These are phyloP conservation scores for Kokia cookei DNA, from an alignment of 441 rosid genomes.

Conservation along the genomic window DNA sequence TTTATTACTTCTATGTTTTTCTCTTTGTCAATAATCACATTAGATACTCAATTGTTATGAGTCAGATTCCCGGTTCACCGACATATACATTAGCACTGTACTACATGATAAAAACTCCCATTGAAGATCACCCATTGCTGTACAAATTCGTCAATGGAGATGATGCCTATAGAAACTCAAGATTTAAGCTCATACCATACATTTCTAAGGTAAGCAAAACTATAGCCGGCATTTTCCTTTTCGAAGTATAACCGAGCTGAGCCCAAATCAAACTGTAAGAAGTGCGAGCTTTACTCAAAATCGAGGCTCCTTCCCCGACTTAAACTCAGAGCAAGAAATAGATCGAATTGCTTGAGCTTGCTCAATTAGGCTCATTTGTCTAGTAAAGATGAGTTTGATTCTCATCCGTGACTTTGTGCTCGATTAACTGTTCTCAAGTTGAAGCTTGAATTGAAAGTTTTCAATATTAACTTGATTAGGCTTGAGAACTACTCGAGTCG, in stretches of 20 bases:
- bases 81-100: slow-evolving; percentile 62
- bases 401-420: too few species aligned
- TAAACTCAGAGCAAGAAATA: background rate
- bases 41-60: background rate
- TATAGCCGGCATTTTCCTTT: background rate
- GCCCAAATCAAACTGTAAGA: background rate
- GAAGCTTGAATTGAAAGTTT: too few species aligned
- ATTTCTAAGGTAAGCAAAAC: slow-evolving; percentile 58
- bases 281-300: background rate
- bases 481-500: background rate
- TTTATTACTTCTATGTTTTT: background rate
- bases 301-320: background rate
- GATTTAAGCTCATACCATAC: slow-evolving; percentile 91
- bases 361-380: background rate
- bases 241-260: background rate
- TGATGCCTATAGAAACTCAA: slow-evolving; percentile 78
- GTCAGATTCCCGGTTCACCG: slow-evolving; percentile 72
- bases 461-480: too few species aligned
- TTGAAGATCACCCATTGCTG: slow-evolving; percentile 69
- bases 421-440: too few species aligned
- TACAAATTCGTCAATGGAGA: slow-evolving; percentile 78
- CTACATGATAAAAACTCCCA: slow-evolving; percentile 64
- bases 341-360: background rate
- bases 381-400: too few species aligned
- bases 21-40: background rate